A percentile compares a stretch with the other conserved stretches of the same genome.
Conservation (phyloP, 441 rosid species). For the Pelargonium cotyledonis region DNA sequence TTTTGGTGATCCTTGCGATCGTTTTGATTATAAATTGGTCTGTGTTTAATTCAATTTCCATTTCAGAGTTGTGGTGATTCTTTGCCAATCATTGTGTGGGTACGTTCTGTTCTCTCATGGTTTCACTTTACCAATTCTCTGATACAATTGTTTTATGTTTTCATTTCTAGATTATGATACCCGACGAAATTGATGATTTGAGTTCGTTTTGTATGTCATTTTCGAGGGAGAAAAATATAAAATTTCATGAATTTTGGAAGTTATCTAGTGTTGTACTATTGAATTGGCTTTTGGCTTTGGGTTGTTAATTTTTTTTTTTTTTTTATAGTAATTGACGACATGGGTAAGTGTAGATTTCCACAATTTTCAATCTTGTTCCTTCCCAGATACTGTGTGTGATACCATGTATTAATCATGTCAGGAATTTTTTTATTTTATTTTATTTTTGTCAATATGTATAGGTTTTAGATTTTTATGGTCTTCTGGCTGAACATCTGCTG, state of each 20-base stretch:
- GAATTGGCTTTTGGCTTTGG: neutral
- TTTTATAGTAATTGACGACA: neutral
- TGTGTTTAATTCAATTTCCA: neutral
- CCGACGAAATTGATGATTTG: conserved; percentile 1
- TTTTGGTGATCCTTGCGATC: neutral
- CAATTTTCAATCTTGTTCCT: neutral
- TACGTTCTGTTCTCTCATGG: neutral
- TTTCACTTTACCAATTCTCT: neutral
- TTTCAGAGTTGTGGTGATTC: neutral
- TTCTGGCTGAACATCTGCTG: neutral
- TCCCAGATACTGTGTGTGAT: neutral
- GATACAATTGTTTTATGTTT: neutral
- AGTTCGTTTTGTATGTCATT: neutral
- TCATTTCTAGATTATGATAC: conserved; percentile 9
- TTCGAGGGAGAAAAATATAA: neutral
- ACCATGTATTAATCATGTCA: neutral
- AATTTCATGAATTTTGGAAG: neutral
- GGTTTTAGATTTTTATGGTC: neutral
- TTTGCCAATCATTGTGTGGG: neutral
- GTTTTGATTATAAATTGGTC: conserved; percentile 1
- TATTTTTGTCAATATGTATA: neutral
- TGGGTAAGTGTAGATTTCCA: neutral
- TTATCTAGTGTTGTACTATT: neutral
- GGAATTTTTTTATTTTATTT: neutral
- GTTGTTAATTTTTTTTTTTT: neutral